Base-by-base conservation (phyloP, 2,329 filamentous ascomycete genomes). In the Fusarium coffeatum region DNA sequence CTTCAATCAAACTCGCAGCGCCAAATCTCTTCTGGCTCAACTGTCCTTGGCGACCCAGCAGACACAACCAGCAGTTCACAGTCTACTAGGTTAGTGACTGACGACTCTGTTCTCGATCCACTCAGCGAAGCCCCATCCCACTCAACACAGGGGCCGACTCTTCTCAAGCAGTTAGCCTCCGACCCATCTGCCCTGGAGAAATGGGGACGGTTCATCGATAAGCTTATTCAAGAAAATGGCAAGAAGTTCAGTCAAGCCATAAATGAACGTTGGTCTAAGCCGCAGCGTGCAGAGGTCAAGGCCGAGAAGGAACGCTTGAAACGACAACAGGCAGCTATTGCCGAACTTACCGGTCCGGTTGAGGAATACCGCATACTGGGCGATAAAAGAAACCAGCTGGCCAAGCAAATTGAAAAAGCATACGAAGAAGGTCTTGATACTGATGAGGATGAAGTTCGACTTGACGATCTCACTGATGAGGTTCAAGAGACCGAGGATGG, bases 381-480 rank as follows among this genome's bases (percentile, higher is more conserved):
- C 42, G 76, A 77, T 18, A 81, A 84, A 65, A 81, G 82, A 46
- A 83, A 88, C 61, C 74, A 78, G 8, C 75, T 89, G 23, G 79
- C 85, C 1, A 76, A 82, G 48, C 79, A 81, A 53, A 83, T 89
- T 50, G 80, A 81, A 5, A 79, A 85, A 59, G 84, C 84, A 1
- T 89, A 88, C 64, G 82, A 81, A 16, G 81, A 86, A 12, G 83
- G 83, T 25, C 74, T 84, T 16, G 83, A 88, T 49, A 88, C 84
- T 2, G 82, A 85, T 4, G 83, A 84, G 12, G 84, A 87, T 23
- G 86, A 89, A 70, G 73, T 76, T 34, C 81, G 79, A 42, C 77
- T 88, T 11, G 85, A 88, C 61, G 79, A 83, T 37, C 73, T 89
- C 40, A 81, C 82, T 13, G 80, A 80, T 50, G 74, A 81, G 55